Evolutionary conservation across 805 yeast genomes (phyloP).

Genomic region (Wickerhamomyces mucosus): DNA sequence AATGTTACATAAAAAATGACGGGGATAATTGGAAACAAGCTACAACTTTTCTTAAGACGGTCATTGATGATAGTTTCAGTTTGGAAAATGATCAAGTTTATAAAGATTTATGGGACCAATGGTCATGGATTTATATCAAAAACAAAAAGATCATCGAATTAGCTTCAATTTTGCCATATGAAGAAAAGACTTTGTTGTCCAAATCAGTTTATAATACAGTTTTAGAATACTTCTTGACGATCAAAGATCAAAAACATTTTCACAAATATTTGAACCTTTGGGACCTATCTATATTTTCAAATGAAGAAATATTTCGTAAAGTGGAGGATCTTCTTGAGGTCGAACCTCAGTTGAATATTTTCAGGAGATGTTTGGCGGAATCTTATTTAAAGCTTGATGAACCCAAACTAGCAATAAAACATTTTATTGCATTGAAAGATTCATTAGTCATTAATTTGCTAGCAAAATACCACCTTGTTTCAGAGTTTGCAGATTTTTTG

Average conservation of each 20-base stretch:
- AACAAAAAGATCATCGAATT: constrained; percentile 35
- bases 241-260: constrained; percentile 23
- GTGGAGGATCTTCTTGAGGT: constrained; percentile 34
- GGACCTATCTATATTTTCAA: constrained; percentile 48
- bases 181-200: constrained; percentile 21
- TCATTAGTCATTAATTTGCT: constrained; percentile 46
- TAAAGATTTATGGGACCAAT: constrained; percentile 51
- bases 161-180: constrained; percentile 47
- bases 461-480: constrained; percentile 52
- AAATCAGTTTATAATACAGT: constrained; percentile 35
- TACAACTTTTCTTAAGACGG: constrained; percentile 35
- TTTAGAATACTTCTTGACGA: constrained; percentile 22
- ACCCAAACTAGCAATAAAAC: constrained; percentile 54
- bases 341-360: constrained; percentile 17
- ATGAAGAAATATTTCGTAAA: constrained; percentile 28
- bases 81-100: constrained; percentile 14
- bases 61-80: constrained; percentile 21
- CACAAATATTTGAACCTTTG: constrained; percentile 39
- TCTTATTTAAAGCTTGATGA: constrained; percentile 50
- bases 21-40: constrained; percentile 47
- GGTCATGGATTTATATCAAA: constrained; percentile 46
- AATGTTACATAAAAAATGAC: constrained; percentile 25
- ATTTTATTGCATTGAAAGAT: constrained; percentile 50
- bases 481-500: constrained; percentile 35
- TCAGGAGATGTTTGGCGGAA: constrained; percentile 38